Evolutionary conservation across 2,329 filamentous ascomycete species (phyloP).

Genomic region (Cercospora sp.): DNA sequence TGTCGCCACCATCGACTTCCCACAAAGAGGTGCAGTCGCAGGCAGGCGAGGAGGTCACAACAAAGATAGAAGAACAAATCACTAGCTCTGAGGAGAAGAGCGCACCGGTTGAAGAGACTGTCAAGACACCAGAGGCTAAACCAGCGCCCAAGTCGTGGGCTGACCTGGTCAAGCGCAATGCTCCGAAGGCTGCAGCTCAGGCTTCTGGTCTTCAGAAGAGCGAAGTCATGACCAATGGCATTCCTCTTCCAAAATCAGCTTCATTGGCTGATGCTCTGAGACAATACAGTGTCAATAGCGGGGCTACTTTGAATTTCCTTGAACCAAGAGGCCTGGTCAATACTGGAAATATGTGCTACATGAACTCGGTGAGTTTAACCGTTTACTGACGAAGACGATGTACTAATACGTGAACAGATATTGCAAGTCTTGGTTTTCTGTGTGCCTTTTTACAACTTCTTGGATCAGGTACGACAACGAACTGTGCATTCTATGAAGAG

Average conservation of each 20-base stretch:
- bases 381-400: background rate
- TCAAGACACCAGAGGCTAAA: conserved; percentile 45
- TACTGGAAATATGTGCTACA: conserved; percentile 99
- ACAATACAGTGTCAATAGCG: conserved; percentile 67
- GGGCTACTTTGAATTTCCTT: conserved; percentile 73
- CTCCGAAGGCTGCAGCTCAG: conserved; percentile 37
- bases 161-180: conserved; percentile 62
- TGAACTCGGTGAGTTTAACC: conserved; percentile 86
- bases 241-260: conserved; percentile 45
- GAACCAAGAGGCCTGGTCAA: conserved; percentile 94
- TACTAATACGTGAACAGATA: conserved; percentile 58
- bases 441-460: conserved; percentile 88
- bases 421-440: conserved; percentile 95
- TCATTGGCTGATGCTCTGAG: conserved; percentile 76
- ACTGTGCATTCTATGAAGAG: conserved; percentile 91
- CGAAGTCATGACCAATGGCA: conserved; percentile 28
- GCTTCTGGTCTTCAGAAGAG: conserved; percentile 34
- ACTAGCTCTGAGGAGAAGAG: conserved; percentile 19
- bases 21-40: conserved; percentile 35
- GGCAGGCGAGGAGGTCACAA: conserved; percentile 19
- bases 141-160: conserved; percentile 61
- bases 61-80: conserved; percentile 18
- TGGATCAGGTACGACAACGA: conserved; percentile 81
- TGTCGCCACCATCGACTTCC: conserved; percentile 40
- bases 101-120: conserved; percentile 42